These are phyloP conservation scores for Vitis rupestris DNA, from an alignment of 164 flowering plant species.

Conservation along the genomic window DNA sequence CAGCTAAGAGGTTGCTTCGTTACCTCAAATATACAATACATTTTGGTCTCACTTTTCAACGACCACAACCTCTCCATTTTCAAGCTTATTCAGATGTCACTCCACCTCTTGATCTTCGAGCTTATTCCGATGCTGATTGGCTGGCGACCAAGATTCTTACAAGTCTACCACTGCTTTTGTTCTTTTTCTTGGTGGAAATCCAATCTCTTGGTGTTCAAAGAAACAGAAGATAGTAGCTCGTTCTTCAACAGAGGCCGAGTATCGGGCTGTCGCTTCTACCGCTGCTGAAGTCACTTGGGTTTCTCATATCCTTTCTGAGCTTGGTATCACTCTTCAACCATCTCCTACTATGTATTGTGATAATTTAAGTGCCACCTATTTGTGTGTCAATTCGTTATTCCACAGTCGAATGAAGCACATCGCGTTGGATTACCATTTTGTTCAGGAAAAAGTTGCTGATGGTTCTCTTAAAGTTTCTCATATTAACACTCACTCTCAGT, in stretches of 20 bases:
- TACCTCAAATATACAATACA: constrained; percentile 8
- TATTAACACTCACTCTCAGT: no score
- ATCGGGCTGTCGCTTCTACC: no score
- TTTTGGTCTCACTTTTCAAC: constrained; percentile 2
- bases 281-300: neutral
- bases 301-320: constrained; percentile 5
- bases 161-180: neutral
- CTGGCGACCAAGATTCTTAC: neutral
- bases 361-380: constrained; percentile 8
- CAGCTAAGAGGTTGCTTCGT: constrained; percentile 6
- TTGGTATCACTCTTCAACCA: neutral
- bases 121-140: neutral
- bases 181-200: no score
- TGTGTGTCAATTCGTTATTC: constrained; percentile 3
- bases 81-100: no score
- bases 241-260: no score
- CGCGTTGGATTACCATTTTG: no score
- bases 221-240: no score
- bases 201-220: no score
- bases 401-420: no score
- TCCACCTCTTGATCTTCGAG: neutral
- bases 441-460: no score
- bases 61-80: neutral
- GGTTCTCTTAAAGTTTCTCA: no score
- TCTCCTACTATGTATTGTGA: constrained; percentile 6